Percentiles rank a stretch among this genome's conserved stretches.
phyloP scores from a whole-genome alignment of 768 basidiomycete species.

The Pulveroboletus sp. region DNA sequence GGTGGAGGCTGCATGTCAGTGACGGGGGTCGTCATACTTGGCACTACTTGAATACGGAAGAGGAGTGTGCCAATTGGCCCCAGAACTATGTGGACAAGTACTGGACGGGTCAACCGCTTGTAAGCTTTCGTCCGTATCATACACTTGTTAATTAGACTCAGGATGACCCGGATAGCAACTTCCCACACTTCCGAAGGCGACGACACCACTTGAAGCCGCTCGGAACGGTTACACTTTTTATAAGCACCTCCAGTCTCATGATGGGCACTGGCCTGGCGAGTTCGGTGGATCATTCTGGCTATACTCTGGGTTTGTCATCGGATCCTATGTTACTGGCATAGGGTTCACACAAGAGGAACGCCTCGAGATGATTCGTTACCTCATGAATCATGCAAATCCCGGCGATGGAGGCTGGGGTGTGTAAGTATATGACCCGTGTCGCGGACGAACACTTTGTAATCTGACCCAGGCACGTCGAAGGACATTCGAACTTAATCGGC shows the following conservation, averaged over 20 bases:
- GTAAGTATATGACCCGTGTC: constrained; percentile 46
- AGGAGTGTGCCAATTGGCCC: constrained; percentile 61
- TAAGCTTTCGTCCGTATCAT: constrained; percentile 32
- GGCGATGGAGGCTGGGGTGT: constrained; percentile 97
- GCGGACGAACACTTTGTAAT: neutral
- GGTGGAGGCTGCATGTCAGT: constrained; percentile 72
- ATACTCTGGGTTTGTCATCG: constrained; percentile 87
- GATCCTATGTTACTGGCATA: constrained; percentile 87
- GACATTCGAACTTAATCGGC: constrained; percentile 89
- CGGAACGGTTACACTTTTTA: constrained; percentile 87
- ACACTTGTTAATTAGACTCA: neutral
- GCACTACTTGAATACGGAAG: constrained; percentile 71
- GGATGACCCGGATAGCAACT: constrained; percentile 42
- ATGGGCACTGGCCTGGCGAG: constrained; percentile 94
- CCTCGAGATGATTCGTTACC: constrained; percentile 86
- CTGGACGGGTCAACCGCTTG: constrained; percentile 81
- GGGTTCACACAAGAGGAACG: constrained; percentile 75
- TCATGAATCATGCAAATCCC: constrained; percentile 73
- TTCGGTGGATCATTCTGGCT: constrained; percentile 91
- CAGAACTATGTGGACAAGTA: constrained; percentile 82
- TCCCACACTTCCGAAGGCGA: constrained; percentile 58
- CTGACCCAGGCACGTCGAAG: constrained; percentile 80
- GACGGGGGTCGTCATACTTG: constrained; percentile 83
- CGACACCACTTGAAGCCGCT: constrained; percentile 72
- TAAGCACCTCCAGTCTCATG: constrained; percentile 81